Evolutionary conservation across 1,139 yeast genomes (phyloP).

Genomic region (Lodderomyces pseudojiufengensis): DNA sequence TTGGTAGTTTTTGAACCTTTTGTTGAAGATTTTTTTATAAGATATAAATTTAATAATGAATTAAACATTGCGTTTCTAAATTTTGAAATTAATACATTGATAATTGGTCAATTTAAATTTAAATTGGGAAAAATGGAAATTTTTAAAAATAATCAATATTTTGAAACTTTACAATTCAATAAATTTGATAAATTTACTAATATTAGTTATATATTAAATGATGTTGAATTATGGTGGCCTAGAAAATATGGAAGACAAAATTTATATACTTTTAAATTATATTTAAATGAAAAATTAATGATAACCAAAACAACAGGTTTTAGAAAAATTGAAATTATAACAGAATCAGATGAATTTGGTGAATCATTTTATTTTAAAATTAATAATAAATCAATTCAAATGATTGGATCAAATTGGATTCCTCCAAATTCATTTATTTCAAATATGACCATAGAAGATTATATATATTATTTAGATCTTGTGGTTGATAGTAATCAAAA

Average conservation of each 20-base stretch:
- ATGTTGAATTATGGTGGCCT: constrained; percentile 42
- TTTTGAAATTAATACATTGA: constrained; percentile 11
- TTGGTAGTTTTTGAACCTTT: constrained; percentile 20
- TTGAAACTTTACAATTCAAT: too few relatives aligned
- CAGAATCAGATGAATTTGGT: constrained; percentile 32
- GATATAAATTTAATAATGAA: constrained; percentile 17
- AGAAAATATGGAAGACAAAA: constrained; percentile 33
- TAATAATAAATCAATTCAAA: constrained; percentile 35
- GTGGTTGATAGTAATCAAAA: constrained; percentile 38
- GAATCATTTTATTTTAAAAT: constrained; percentile 38
- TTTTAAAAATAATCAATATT: too few relatives aligned
- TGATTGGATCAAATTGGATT: constrained; percentile 46
- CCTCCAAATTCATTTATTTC: constrained; percentile 43
- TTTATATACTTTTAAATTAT: constrained; percentile 24
- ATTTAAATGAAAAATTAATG: constrained; percentile 7
- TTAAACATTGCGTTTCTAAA: constrained; percentile 3
- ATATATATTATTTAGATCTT: constrained; percentile 29
- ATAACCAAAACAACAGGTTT: constrained; percentile 27
- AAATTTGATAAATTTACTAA: too few relatives aligned
- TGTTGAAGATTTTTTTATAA: constrained; percentile 20
- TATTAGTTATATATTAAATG: constrained; percentile 10
- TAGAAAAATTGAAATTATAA: constrained; percentile 36
- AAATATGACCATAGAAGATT: constrained; percentile 26
- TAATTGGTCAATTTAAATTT: too few relatives aligned
- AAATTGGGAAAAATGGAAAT: too few relatives aligned